These are phyloP conservation scores for Leishmania major DNA, from an alignment of 208 protist genomes.

Conservation along the genomic window DNA sequence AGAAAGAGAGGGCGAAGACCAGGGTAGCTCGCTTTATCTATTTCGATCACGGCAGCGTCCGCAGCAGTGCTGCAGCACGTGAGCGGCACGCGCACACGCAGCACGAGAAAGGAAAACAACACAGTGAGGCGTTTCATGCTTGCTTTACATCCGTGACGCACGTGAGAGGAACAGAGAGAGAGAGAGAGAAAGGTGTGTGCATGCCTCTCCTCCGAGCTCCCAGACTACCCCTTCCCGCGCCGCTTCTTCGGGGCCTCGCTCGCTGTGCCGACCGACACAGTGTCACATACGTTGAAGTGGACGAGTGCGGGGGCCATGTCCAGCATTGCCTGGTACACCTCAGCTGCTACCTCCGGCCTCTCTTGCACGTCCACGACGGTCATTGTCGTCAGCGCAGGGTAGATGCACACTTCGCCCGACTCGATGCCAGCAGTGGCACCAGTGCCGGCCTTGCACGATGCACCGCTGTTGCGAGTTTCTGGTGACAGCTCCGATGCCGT, in stretches of 20 bases:
- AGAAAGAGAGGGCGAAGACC: background rate
- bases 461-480: conserved; percentile 20
- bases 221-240: conserved; percentile 5
- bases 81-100: background rate
- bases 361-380: conserved; percentile 71
- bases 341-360: conserved; percentile 29
- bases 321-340: conserved; percentile 44
- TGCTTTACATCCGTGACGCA: background rate
- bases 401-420: conserved; percentile 29
- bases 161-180: background rate
- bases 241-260: conserved; percentile 24
- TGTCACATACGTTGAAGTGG: conserved; percentile 75
- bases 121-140: background rate
- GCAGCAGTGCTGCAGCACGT: background rate
- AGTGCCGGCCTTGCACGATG: conserved; percentile 8
- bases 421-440: conserved; percentile 17
- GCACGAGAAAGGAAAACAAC: background rate
- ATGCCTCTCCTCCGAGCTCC: background rate
- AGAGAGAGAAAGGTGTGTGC: background rate
- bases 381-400: conserved; percentile 52
- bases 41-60: background rate
- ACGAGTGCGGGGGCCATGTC: conserved; percentile 52
- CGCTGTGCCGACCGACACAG: conserved; percentile 34
- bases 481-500: background rate
- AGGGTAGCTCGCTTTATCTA: background rate